Evolutionary conservation across 257 asterid genomes (phyloP).

Genomic region (Plectranthus barbatus): DNA sequence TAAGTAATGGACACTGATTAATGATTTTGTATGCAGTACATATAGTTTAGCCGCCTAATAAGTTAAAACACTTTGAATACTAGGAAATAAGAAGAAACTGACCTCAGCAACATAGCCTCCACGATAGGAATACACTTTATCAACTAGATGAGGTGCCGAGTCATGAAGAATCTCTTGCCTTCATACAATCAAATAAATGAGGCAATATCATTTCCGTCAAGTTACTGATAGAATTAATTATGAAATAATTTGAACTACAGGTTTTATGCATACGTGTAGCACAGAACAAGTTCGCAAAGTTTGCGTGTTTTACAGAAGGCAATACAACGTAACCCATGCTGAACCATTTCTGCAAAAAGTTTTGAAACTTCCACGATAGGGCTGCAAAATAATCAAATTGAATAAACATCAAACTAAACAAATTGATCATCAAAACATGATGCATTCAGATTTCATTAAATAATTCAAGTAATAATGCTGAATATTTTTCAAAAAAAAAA

Average conservation of each 20-base stretch:
- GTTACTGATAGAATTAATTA: conserved; percentile 16
- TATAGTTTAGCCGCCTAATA: background rate
- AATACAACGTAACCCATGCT: conserved; percentile 94
- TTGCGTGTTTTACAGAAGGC: conserved; percentile 94
- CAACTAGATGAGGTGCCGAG: conserved; percentile 59
- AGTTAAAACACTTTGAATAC: conserved; percentile 6
- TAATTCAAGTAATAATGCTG: background rate
- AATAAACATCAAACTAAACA: conserved; percentile 2
- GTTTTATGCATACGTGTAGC: conserved; percentile 64
- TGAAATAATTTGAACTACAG: background rate
- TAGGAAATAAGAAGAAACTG: conserved; percentile 21
- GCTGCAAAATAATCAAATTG: conserved; percentile 44
- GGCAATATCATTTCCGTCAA: conserved; percentile 8
- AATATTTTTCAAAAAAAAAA: background rate
- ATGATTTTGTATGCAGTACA: background rate
- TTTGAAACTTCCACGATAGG: conserved; percentile 79
- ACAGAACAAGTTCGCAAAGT: conserved; percentile 93
- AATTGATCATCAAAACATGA: conserved; percentile 1
- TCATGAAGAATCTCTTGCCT: conserved; percentile 88
- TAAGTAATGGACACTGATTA: background rate
- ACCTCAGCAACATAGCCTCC: conserved; percentile 94
- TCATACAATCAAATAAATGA: conserved; percentile 20
- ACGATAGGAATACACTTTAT: conserved; percentile 65
- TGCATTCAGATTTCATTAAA: background rate
- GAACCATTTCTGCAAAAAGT: conserved; percentile 90